These are phyloP conservation scores for Umbelopsis sp. DNA, from an alignment of 192 early-diverging fungal species.

Conservation along the genomic window DNA sequence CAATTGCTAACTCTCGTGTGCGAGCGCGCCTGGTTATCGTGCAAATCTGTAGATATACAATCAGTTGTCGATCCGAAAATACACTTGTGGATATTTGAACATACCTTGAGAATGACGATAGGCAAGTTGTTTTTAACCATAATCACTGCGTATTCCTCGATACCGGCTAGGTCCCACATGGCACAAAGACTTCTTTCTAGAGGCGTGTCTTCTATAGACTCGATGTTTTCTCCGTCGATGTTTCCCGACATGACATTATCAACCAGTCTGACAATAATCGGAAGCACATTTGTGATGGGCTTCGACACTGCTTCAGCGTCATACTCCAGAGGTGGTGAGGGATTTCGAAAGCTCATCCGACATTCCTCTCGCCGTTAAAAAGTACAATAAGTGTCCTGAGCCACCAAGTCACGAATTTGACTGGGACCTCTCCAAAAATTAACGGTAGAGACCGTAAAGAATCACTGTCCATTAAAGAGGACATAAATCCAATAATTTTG, in stretches of 20 bases:
- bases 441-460: too few relatives aligned
- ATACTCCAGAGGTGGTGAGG: slow-evolving; percentile 8
- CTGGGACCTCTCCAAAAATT: too few relatives aligned
- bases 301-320: neutral
- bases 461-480: too few relatives aligned
- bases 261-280: slow-evolving; percentile 27
- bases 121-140: slow-evolving; percentile 28
- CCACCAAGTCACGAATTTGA: too few relatives aligned
- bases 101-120: slow-evolving; percentile 35
- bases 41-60: slow-evolving; percentile 20
- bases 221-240: neutral
- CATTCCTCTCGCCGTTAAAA: neutral
- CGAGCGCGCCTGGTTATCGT: slow-evolving; percentile 30
- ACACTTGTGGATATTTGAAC: neutral
- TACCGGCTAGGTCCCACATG: slow-evolving; percentile 35
- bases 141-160: slow-evolving; percentile 31
- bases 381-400: too few relatives aligned
- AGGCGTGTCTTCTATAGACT: slow-evolving; percentile 32
- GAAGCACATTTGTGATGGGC: slow-evolving; percentile 18
- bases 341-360: slow-evolving; percentile 19
- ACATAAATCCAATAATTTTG: too few relatives aligned
- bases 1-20: slow-evolving; percentile 39
- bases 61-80: neutral
- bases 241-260: slow-evolving; percentile 24
- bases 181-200: slow-evolving; percentile 38